A percentile compares a stretch with the other conserved stretches of the same genome.
These are phyloP conservation scores for Clonostachys chloroleuca DNA, from an alignment of 2,329 filamentous ascomycete species.

Conservation along the genomic window DNA sequence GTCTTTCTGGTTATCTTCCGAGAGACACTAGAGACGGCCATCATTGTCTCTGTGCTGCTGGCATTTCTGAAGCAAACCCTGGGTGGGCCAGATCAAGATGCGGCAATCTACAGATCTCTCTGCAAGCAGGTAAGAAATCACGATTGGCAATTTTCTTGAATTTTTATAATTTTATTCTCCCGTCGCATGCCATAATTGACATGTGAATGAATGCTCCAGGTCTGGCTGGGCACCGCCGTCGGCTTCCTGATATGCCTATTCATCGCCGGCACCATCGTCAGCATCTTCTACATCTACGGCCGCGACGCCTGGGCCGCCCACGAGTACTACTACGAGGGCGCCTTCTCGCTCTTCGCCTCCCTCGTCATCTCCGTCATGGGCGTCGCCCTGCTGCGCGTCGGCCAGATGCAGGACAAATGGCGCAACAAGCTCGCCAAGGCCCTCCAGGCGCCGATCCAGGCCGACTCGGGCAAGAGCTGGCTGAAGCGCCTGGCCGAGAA, in stretches of 20 bases:
- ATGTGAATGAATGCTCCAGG: constrained; percentile 15
- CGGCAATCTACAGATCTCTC: constrained; percentile 55
- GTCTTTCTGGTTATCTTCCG: constrained; percentile 91
- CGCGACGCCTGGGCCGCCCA: constrained; percentile 61
- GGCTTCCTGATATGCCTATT: constrained; percentile 62
- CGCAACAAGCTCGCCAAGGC: constrained; percentile 73
- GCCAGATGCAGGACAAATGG: constrained; percentile 85
- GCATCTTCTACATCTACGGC: constrained; percentile 65
- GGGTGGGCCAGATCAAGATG: constrained; percentile 51
- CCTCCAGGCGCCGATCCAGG: constrained; percentile 47
- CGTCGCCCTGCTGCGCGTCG: constrained; percentile 73
- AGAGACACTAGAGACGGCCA: constrained; percentile 76
- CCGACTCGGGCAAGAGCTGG: constrained; percentile 32
- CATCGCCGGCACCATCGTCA: constrained; percentile 65
- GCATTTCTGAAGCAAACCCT: constrained; percentile 77
- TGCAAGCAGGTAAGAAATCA: constrained; percentile 44
- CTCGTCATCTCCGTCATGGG: constrained; percentile 82
- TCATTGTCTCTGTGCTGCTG: constrained; percentile 80
- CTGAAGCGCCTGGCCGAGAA: constrained; percentile 66
- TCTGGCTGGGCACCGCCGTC: constrained; percentile 60
- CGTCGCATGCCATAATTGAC: background rate
- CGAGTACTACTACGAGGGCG: constrained; percentile 78
- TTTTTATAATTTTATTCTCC: background rate
- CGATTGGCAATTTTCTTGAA: background rate
- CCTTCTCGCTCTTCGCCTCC: constrained; percentile 69